These are phyloP conservation scores for Passalora sequoiae DNA, from an alignment of 2,329 filamentous ascomycete species.

Conservation along the genomic window DNA sequence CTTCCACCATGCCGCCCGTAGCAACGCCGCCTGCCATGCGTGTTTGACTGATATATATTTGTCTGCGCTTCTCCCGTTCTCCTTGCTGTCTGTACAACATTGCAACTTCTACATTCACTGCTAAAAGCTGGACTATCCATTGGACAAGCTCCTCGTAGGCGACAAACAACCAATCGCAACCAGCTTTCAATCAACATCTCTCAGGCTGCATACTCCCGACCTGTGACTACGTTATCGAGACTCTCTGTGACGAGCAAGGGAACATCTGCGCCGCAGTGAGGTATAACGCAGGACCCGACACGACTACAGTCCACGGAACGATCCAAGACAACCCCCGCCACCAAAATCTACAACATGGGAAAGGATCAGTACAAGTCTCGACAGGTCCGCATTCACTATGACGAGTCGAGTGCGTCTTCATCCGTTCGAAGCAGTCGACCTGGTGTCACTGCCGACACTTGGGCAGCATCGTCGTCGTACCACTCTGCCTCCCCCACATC, in stretches of 20 bases:
- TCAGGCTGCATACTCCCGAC: too few species aligned
- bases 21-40: not conserved
- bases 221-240: too few species aligned
- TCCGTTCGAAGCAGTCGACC: not conserved
- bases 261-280: slow-evolving; percentile 1
- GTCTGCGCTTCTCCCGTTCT: not conserved
- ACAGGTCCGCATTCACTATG: too few species aligned
- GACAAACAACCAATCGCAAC: not conserved
- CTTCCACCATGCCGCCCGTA: slow-evolving; percentile 7
- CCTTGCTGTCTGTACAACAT: not conserved
- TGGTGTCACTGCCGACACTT: not conserved
- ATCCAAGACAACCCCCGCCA: not conserved
- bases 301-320: not conserved
- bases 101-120: not conserved
- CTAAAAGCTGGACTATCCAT: slow-evolving; percentile 7
- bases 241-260: slow-evolving; percentile 1
- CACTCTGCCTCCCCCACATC: not conserved
- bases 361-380: not conserved
- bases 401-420: not conserved
- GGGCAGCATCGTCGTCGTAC: not conserved
- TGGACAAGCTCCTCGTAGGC: not conserved
- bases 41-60: not conserved
- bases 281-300: not conserved
- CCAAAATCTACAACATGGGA: not conserved
- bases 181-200: not conserved